Base-by-base conservation (phyloP, 129 eudicot genomes). In the Tanacetum coccineum region DNA sequence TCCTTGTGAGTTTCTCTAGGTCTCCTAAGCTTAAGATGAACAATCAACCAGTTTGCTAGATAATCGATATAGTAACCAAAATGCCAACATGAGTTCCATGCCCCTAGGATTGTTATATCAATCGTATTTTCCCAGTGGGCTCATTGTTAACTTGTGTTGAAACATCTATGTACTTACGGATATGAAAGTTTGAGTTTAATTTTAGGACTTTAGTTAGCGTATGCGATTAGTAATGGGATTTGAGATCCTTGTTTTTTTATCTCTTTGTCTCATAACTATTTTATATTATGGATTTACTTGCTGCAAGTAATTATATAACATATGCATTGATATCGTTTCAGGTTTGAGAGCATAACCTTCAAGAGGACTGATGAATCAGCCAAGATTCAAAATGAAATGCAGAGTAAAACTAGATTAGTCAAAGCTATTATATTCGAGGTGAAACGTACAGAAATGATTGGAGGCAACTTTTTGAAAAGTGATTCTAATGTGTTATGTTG, bases 391-490 rank as follows among this genome's bases (percentile, higher is more conserved):
- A 78, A 83, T 50, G 78, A 49, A 4, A 83, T 83, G 95, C 95
- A 87, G 72, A 84, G 86, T 59, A 66, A 52, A 74, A 81, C 87
- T 55, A 84, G 95, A 17, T 56, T 81, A 48, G 67, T 87, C 6
- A 89, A 87, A 73, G 84, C 95, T 32, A 83, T 87, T 63, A 52
- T 87, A 42, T 65, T 83, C 11, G 89, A 87, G 79, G 95, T 87
- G 22, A 81, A 83, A 71, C 89, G 83, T 70, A 73, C 83, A 7
- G 85, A 80, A 78, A 81, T 83, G 68, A 83, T 87, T 9, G 95
- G 95, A 17, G 95, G 86, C 54, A 67, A 71, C 13, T 87, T 71
- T 67, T 56, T 81, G 28, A 81, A 83, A 50, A 62, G 60, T 4
- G 61, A 64, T 42, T 78, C 84, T 6, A 71, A 71, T 26, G 78